Evolutionary conservation across 176 grass and related monocot genomes (phyloP), one percentile per base, ranked within the genome.

Genomic region (Tillandsia fasciculata): DNA sequence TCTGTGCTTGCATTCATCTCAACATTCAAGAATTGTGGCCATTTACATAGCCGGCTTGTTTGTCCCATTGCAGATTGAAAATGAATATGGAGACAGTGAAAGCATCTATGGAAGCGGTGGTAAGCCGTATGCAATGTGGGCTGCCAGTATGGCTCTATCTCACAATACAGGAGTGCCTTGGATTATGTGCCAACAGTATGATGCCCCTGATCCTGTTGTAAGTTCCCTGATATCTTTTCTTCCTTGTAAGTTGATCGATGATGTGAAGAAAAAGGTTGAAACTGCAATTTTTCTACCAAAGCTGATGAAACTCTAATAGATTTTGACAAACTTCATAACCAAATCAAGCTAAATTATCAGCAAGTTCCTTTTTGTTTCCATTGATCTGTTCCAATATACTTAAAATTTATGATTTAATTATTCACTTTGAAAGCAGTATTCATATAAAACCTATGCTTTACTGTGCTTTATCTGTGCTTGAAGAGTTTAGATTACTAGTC

Each of bases 111-210:
- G 88, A 75, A 76, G 79, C 52, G 84, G 70, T 0, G 94, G 89
- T 49, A 93, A 93, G 77, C 72, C 66, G 42, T 99, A 99, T 70
- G 86, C 82, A 48, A 78, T 78, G 87, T 99, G 94, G 94, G 89
- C 94, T 50, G 94, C 89, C 53, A 87, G 70, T 72, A 93, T 99
- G 89, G 94, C 89, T 74, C 69, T 99, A 63, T 71, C 84, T 68
- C 94, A 90, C 78, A 74, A 90, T 80, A 93, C 58, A 9, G 86
- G 86, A 26, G 87, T 99, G 56, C 94, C 94, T 50, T 99, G 94
- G 94, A 86, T 93, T 22, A 99, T 99, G 94, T 92, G 94, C 72
- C 82, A 99, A 64, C 80, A 99, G 52, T 53, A 81, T 54, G 94
- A 99, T 70, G 89, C 89, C 17, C 94, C 94, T 48, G 84, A 99